These are phyloP conservation scores for Voacanga thouarsii DNA, from an alignment of 257 asterid species.

Conservation along the genomic window DNA sequence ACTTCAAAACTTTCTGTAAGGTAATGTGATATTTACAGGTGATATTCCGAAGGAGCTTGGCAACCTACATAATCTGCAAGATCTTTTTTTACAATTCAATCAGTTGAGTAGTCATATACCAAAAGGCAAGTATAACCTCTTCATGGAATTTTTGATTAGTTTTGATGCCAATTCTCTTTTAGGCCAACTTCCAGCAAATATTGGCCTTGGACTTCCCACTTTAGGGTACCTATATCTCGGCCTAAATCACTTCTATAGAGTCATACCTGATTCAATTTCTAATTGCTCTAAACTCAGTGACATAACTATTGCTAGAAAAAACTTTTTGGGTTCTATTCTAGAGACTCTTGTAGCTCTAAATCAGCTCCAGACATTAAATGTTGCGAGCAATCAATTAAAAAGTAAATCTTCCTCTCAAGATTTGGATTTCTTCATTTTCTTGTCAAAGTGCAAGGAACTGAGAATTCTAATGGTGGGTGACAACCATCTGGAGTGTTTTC, in stretches of 20 bases:
- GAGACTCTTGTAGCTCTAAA: too few species aligned
- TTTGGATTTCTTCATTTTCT: too few species aligned
- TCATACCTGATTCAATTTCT: constrained; percentile 11
- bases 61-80: constrained; percentile 17
- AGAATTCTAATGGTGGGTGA: too few species aligned
- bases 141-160: neutral
- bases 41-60: neutral
- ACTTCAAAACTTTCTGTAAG: too few species aligned
- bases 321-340: too few species aligned
- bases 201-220: constrained; percentile 11
- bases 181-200: constrained; percentile 25
- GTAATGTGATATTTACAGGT: neutral
- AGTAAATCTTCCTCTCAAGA: too few species aligned
- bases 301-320: neutral
- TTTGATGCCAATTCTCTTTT: constrained; percentile 10
- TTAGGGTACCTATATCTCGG: constrained; percentile 1
- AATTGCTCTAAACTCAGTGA: neutral
- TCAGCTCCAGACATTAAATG: too few species aligned
- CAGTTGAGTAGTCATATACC: too few species aligned
- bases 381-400: too few species aligned
- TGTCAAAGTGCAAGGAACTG: too few species aligned
- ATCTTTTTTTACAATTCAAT: too few species aligned
- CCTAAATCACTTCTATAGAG: constrained; percentile 17
- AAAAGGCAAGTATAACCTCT: constrained; percentile 2
- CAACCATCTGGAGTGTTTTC: too few species aligned